phyloP scores from a whole-genome alignment of 192 early-diverging fungal genomes.

The Rhizophagus clarus region DNA sequence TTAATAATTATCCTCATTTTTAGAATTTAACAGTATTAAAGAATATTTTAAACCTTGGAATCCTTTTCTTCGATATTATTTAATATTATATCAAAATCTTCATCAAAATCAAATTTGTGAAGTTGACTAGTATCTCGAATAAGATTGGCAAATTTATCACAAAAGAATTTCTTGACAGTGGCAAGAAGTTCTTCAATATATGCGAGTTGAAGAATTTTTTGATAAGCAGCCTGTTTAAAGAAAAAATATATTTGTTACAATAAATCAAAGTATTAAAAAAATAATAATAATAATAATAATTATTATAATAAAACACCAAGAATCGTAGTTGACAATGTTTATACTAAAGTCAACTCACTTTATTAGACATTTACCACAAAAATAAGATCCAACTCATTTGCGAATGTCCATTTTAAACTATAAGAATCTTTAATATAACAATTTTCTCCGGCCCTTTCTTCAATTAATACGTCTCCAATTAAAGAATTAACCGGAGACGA shows the following conservation, averaged over 20 bases:
- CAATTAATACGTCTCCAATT: conserved; percentile 78
- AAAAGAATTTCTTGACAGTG: conserved; percentile 68
- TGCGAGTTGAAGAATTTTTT: conserved; percentile 82
- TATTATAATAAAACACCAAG: no score
- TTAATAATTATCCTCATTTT: conserved; percentile 4
- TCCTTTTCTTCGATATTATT: conserved; percentile 71
- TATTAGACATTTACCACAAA: conserved; percentile 62
- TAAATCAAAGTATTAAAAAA: no score
- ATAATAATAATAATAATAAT: no score
- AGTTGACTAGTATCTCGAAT: conserved; percentile 33
- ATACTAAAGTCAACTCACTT: conserved; percentile 1
- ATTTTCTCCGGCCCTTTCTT: conserved; percentile 62
- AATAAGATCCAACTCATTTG: conserved; percentile 79
- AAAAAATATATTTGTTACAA: background rate
- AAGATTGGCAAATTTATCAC: conserved; percentile 51
- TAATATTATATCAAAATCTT: conserved; percentile 70
- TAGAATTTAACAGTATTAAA: background rate
- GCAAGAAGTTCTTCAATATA: conserved; percentile 85
- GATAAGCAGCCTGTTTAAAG: conserved; percentile 70
- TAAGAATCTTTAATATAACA: conserved; percentile 70
- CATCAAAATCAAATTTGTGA: conserved; percentile 58
- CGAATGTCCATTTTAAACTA: conserved; percentile 77
- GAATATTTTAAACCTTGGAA: conserved; percentile 42
- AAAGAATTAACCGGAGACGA: conserved; percentile 72
- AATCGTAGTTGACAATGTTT: no score